Evolutionary conservation across 2,329 filamentous ascomycete genomes (phyloP).

Genomic region (Kalmusia sp.): DNA sequence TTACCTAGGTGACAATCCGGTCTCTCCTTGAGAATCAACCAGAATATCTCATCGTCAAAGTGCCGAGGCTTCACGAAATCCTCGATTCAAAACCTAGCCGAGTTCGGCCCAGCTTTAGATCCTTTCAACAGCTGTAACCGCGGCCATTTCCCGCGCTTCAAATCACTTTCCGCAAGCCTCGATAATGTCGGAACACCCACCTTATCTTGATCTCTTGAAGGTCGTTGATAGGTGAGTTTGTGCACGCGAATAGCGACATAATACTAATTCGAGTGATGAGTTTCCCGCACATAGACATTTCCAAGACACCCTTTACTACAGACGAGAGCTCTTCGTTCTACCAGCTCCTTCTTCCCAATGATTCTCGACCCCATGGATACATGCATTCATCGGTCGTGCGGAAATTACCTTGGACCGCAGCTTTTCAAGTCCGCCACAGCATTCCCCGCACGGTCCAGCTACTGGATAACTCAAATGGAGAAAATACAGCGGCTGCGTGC

Average conservation of each 20-base stretch:
- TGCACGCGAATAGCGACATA: no score
- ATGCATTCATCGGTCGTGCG: conserved; percentile 65
- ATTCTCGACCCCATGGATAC: conserved; percentile 65
- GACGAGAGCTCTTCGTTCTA: conserved; percentile 54
- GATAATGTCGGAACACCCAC: background rate
- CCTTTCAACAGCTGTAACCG: background rate
- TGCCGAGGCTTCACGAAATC: no score
- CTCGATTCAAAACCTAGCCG: background rate
- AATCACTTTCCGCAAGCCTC: no score
- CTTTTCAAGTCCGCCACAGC: conserved; percentile 65
- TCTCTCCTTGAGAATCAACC: no score
- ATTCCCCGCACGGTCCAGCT: conserved; percentile 66
- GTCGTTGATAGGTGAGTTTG: conserved; percentile 7
- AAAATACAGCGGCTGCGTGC: conserved; percentile 4
- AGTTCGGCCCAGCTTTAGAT: background rate
- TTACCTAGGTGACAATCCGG: no score
- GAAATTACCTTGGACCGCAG: conserved; percentile 59
- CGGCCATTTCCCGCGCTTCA: background rate
- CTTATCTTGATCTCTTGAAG: conserved; percentile 8
- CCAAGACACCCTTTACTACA: conserved; percentile 3
- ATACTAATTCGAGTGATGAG: conserved; percentile 3
- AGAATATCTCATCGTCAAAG: no score
- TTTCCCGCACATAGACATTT: conserved; percentile 10
- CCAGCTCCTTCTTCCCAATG: conserved; percentile 70
- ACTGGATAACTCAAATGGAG: conserved; percentile 49